Base-by-base conservation (phyloP, 139 green algal genomes). In the Chlorella sp. region DNA sequence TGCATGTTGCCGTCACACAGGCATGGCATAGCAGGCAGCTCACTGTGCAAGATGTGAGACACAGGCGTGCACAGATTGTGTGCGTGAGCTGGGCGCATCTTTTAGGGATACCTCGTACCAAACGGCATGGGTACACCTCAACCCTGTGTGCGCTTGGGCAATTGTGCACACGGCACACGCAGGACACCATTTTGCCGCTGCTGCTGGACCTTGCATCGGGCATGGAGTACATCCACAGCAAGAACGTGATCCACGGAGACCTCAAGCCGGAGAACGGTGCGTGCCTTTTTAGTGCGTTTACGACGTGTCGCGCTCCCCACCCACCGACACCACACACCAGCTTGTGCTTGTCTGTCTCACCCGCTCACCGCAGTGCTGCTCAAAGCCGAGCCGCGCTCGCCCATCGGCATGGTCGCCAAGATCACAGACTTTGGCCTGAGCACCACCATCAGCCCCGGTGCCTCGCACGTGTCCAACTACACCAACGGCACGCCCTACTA, bases 201-300 rank as follows among this genome's bases (percentile, higher is more conserved):
- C 65, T 71, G 65, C 65, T 71, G 35, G 35, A 71, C 35, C 33
- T 71, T 60, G 65, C 36, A 3, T n/a, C 24, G 35, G 65, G 65
- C 65, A 71, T 71, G 65, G 65, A 71, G 65, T 29, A 71, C 65
- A 71, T 71, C 24, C 65, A 71, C 35, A 50, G 29, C 65, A 71
- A 61, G 26, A 60, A 71, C 65, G 36, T 71, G 29, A 71, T 71
- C 35, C 65, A 71, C 26, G 65, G 65, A 2, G 65, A 71, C 65
- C 65, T 71, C 22, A 71, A 71, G 35, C 65, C 65, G 10, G 65
- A 71, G 35, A 71, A 71, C 65, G 17, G 42, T 55, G 42, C 10
- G 42, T 55, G n/a, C n/a, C n/a, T n/a, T n/a, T n/a, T n/a, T n/a
- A n/a, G n/a, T n/a, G n/a, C n/a, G n/a, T n/a, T n/a, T n/a, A n/a